Evolutionary conservation across 805 yeast genomes (phyloP).

Genomic region (Cyberlindnera misumaiensis): DNA sequence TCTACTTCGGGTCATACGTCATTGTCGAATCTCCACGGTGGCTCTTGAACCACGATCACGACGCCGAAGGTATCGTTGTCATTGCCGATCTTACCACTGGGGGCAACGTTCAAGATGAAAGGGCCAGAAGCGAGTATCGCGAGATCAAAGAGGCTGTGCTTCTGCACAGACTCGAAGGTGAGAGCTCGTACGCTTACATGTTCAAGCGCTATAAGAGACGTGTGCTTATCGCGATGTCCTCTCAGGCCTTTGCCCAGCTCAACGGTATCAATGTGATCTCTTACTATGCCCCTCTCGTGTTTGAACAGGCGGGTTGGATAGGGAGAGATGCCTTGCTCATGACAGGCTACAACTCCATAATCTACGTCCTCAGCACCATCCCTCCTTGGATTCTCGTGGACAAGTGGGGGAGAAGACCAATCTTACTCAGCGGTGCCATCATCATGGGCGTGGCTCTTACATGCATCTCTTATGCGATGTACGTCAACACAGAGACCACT

Average conservation of each 20-base stretch:
- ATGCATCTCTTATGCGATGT: slow-evolving; percentile 56
- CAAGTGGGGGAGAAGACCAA: slow-evolving; percentile 86
- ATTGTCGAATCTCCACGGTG: slow-evolving; percentile 89
- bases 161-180: slow-evolving; percentile 75
- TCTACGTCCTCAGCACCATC: slow-evolving; percentile 59
- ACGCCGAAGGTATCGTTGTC: slow-evolving; percentile 76
- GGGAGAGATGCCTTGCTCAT: slow-evolving; percentile 83
- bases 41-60: slow-evolving; percentile 76
- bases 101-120: slow-evolving; percentile 65
- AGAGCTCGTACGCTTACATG: slow-evolving; percentile 65
- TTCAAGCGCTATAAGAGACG: slow-evolving; percentile 70
- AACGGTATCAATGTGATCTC: slow-evolving; percentile 91
- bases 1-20: slow-evolving; percentile 67
- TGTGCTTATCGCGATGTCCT: slow-evolving; percentile 80
- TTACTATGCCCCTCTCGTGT: slow-evolving; percentile 89
- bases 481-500: slow-evolving; percentile 43
- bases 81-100: slow-evolving; percentile 76
- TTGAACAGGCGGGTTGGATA: slow-evolving; percentile 92
- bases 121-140: slow-evolving; percentile 67
- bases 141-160: slow-evolving; percentile 77
- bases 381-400: slow-evolving; percentile 93
- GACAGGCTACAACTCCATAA: slow-evolving; percentile 74
- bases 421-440: slow-evolving; percentile 70
- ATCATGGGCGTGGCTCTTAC: slow-evolving; percentile 70
- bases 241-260: slow-evolving; percentile 88